Evolutionary conservation across 148 eudicot genomes (phyloP).

Genomic region (Vaccinium darrowii): DNA sequence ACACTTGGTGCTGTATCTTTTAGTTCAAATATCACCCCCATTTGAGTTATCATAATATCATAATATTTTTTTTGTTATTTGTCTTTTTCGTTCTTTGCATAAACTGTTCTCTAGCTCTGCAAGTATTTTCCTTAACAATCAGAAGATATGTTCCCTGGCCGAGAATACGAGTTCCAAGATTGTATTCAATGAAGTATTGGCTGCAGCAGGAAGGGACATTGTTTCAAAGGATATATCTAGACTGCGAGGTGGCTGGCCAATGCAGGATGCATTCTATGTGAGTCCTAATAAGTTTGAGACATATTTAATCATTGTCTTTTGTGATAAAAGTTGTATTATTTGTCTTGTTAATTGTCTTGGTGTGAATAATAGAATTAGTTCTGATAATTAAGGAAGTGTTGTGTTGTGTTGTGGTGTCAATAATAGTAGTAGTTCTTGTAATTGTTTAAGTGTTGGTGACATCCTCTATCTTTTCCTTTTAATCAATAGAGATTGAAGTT

Average conservation of each 20-base stretch:
- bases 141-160: slow-evolving; percentile 78
- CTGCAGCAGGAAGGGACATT: slow-evolving; percentile 86
- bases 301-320: slow-evolving; percentile 8
- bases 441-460: not conserved
- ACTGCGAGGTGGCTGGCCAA: slow-evolving; percentile 97
- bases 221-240: slow-evolving; percentile 95
- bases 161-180: slow-evolving; percentile 75
- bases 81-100: not conserved
- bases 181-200: slow-evolving; percentile 89
- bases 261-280: slow-evolving; percentile 95
- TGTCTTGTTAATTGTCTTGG: not conserved
- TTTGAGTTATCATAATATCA: not conserved
- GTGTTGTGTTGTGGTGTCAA: not conserved
- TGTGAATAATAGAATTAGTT: not conserved
- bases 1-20: slow-evolving; percentile 90
- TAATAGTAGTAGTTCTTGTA: not conserved
- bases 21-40: not conserved
- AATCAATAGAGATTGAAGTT: not conserved
- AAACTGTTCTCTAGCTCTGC: not conserved
- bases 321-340: not conserved
- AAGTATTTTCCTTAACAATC: slow-evolving; percentile 42
- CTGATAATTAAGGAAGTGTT: not conserved
- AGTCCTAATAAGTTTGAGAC: slow-evolving; percentile 26
- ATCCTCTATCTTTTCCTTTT: not conserved
- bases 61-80: not conserved